Conservation (phyloP, 1,284 basidiomycete species). For the Heterobasidion annosum region DNA sequence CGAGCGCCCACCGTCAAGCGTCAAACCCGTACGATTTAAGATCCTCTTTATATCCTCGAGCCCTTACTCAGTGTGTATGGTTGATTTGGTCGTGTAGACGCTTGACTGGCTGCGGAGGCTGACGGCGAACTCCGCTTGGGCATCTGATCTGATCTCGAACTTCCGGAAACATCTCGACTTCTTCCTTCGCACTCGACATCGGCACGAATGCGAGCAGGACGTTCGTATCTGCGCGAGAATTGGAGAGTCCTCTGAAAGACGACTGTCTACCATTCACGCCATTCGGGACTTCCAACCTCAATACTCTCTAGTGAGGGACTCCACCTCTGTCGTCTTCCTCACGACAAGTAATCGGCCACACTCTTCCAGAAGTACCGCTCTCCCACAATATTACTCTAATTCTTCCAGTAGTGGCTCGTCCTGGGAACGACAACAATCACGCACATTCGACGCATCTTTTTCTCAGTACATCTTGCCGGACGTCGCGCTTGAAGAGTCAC, state of each 20-base stretch:
- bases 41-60: not conserved
- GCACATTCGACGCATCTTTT: slow-evolving; percentile 5
- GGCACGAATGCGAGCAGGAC: not conserved
- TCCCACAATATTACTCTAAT: slow-evolving; percentile 6
- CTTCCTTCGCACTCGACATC: not conserved
- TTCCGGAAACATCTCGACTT: not conserved
- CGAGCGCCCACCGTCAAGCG: not conserved
- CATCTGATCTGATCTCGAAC: not conserved
- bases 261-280: not conserved
- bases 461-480: slow-evolving; percentile 6
- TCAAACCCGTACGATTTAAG: not conserved
- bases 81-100: slow-evolving; percentile 2
- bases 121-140: no score
- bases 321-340: not conserved
- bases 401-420: slow-evolving; percentile 3
- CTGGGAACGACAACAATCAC: slow-evolving; percentile 9
- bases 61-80: not conserved
- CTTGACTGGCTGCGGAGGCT: not conserved
- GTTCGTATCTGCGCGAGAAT: not conserved
- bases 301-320: not conserved
- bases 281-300: not conserved
- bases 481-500: slow-evolving; percentile 4
- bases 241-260: not conserved
- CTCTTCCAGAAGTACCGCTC: slow-evolving; percentile 8
- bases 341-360: slow-evolving; percentile 8